phyloP scores from a whole-genome alignment of 306 rosid species.

The Vigna radiata region DNA sequence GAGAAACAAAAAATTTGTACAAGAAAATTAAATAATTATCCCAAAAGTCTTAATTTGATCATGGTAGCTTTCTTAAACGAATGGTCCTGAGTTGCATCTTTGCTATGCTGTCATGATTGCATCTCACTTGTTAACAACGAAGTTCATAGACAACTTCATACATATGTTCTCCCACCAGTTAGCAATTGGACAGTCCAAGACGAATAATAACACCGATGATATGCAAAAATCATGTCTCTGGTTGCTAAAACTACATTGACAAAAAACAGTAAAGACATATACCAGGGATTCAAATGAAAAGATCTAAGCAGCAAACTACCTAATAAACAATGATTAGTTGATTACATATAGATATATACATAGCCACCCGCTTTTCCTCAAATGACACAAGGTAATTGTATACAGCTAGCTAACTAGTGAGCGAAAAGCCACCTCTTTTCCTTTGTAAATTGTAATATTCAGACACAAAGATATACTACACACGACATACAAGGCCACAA shows the following conservation, averaged over 20 bases:
- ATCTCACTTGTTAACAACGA: constrained; percentile 5
- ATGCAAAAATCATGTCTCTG: constrained; percentile 38
- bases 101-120: constrained; percentile 6
- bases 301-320: constrained; percentile 53
- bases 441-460: constrained; percentile 56
- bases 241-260: constrained; percentile 30
- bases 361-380: constrained; percentile 67
- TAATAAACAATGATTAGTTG: constrained; percentile 66
- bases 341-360: constrained; percentile 89
- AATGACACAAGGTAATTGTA: constrained; percentile 63
- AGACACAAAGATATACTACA: constrained; percentile 64
- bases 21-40: neutral
- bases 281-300: constrained; percentile 47
- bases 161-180: constrained; percentile 31
- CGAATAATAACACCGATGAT: neutral
- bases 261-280: constrained; percentile 30
- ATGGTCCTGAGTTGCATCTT: constrained; percentile 14
- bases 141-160: constrained; percentile 16
- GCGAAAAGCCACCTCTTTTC: constrained; percentile 51
- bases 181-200: constrained; percentile 9
- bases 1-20: neutral
- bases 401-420: constrained; percentile 80
- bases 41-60: neutral
- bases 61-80: neutral
- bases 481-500: constrained; percentile 59